Percentiles rank a stretch among this genome's conserved stretches.
These are phyloP conservation scores for Leccinum obscurum DNA, from an alignment of 768 basidiomycete genomes.

Conservation along the genomic window DNA sequence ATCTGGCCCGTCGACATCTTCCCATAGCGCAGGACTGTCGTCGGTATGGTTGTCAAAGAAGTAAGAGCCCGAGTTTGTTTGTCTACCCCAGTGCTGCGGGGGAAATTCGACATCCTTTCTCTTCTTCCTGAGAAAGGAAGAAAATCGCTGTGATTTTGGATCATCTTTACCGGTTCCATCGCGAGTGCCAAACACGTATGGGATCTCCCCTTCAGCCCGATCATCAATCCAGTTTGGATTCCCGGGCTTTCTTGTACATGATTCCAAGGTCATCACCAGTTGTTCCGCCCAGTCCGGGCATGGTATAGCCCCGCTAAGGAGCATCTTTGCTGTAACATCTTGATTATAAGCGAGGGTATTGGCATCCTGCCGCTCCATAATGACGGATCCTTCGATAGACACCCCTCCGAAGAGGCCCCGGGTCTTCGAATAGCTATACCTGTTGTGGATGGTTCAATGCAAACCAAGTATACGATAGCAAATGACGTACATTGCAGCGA, in stretches of 20 bases:
- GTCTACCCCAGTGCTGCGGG: conserved; percentile 60
- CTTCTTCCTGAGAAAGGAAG: conserved; percentile 39
- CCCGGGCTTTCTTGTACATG: conserved; percentile 69
- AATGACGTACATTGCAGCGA: conserved; percentile 80
- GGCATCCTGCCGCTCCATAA: conserved; percentile 92
- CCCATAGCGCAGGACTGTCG: conserved; percentile 25
- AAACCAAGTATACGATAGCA: neutral
- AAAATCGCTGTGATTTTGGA: conserved; percentile 36
- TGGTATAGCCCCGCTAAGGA: conserved; percentile 75
- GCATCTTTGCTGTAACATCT: conserved; percentile 72
- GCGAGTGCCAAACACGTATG: conserved; percentile 54
- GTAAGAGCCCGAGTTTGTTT: conserved; percentile 53
- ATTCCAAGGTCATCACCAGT: conserved; percentile 72
- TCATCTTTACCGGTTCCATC: conserved; percentile 25
- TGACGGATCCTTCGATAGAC: conserved; percentile 85
- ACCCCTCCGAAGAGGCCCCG: conserved; percentile 93
- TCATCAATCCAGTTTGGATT: conserved; percentile 68
- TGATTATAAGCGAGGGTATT: conserved; percentile 79
- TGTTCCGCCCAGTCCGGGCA: conserved; percentile 78
- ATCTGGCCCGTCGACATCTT: conserved; percentile 27
- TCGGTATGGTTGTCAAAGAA: conserved; percentile 39
- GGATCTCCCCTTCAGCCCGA: conserved; percentile 36
- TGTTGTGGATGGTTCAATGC: conserved; percentile 26
- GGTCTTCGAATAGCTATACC: conserved; percentile 91
- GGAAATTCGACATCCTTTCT: conserved; percentile 57